phyloP scores from a whole-genome alignment of 768 basidiomycete species.

The Peribolospora baueri region DNA sequence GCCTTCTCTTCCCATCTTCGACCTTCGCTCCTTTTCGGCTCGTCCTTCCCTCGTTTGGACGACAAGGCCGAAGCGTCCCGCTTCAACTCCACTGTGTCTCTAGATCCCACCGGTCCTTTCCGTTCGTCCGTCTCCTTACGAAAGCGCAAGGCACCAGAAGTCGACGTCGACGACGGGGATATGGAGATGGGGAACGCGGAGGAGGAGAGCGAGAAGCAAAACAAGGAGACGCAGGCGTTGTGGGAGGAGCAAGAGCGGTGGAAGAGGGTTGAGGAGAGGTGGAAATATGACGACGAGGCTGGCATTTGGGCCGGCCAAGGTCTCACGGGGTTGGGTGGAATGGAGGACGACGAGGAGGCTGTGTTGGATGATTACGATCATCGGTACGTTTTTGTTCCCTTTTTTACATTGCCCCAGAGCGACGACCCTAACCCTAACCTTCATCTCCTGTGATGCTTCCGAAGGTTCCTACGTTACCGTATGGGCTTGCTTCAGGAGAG shows the following conservation, averaged over 20 bases:
- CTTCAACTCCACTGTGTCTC: too few relatives aligned
- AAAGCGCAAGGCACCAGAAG: not conserved
- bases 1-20: not conserved
- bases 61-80: not conserved
- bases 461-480: not conserved
- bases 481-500: slow-evolving; percentile 7
- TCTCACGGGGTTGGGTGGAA: slow-evolving; percentile 12
- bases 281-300: slow-evolving; percentile 11
- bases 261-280: slow-evolving; percentile 5
- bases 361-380: not conserved
- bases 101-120: too few relatives aligned
- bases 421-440: too few relatives aligned
- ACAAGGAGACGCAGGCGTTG: too few relatives aligned
- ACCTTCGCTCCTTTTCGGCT: not conserved
- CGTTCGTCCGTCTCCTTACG: too few relatives aligned
- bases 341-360: not conserved
- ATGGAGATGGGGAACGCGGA: slow-evolving; percentile 5
- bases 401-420: too few relatives aligned
- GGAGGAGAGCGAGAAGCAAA: not conserved
- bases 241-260: not conserved
- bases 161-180: slow-evolving; percentile 3
- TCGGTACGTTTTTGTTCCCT: not conserved
- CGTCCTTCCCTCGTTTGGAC: not conserved
- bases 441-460: too few relatives aligned
- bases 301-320: slow-evolving; percentile 8